Evolutionary conservation across 768 basidiomycete species (phyloP), one percentile per base, ranked within the genome.

Genomic region (Tulasnella sp.): DNA sequence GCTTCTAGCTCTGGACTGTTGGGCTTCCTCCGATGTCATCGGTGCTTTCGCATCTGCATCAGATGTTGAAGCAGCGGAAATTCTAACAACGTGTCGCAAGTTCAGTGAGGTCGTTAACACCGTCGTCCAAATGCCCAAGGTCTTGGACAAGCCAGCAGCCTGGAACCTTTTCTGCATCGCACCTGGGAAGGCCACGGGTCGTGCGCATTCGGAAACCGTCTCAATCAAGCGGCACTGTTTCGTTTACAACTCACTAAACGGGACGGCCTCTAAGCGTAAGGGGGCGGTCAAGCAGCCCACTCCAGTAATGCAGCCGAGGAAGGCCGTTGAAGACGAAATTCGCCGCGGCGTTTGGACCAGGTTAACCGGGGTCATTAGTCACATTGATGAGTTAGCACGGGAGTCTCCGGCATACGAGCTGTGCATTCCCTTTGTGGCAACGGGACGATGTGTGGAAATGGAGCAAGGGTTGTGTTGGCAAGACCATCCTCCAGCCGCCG

Each of bases 1-100:
- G 6, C 73, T 74, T 36, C 49, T 74, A 15, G 73, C 73, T 15
- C 36, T 58, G 25, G 52, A 74, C n/a, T 34, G 29, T 17, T 74
- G 22, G 31, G 31, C 37, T 17, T 19, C 2, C 6, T 34, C 40
- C 42, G 14, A 72, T 14, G 19, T 5, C 25, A 12, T 36, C 40
- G 3, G 8, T 3, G 25, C 11, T 31, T 15, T 45, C 14, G 11
- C 8, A 31, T 52, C 25, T 3, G 40, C 71, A 40, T 34, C 71
- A 3, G 34, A 19, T 17, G 42, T 31, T 11, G 49, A 72, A 37
- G 29, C 36, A 5, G 17, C 9, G 9, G 22, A 52, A 8, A 34
- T 72, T 5, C 71, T 72, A n/a, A 22, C 2, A 3, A 52, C 29
- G 19, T 40, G 29, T 25, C 40, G 25, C 2, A 15, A 52, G 3